phyloP scores from a whole-genome alignment of 139 green algal species.

The Deuterostichococcus epilithicus region DNA sequence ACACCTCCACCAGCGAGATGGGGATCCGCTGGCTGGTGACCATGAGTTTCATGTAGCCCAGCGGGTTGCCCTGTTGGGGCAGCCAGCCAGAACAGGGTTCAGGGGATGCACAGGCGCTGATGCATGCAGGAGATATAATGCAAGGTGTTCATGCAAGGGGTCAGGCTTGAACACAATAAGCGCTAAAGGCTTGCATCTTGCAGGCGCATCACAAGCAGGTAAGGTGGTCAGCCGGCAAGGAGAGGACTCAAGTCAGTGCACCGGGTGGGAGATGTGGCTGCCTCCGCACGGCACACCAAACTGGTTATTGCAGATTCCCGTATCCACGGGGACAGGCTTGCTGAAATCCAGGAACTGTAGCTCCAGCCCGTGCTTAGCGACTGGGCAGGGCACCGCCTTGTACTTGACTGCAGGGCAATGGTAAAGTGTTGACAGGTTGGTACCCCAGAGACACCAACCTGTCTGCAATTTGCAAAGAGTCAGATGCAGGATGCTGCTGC shows the following conservation, averaged over 20 bases:
- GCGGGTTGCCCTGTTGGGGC: background rate
- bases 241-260: too few species aligned
- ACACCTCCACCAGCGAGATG: conserved; percentile 26
- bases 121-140: background rate
- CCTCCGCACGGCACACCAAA: background rate
- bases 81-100: too few species aligned
- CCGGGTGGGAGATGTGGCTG: background rate
- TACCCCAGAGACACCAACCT: too few species aligned
- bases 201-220: too few species aligned
- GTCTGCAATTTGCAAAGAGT: too few species aligned
- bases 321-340: background rate
- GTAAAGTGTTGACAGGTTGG: too few species aligned
- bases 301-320: background rate
- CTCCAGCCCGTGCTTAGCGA: background rate
- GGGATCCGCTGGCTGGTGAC: background rate
- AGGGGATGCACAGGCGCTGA: too few species aligned
- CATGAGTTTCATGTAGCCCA: background rate
- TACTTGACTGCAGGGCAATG: background rate
- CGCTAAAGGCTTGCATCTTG: too few species aligned
- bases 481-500: too few species aligned
- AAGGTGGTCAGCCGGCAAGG: too few species aligned
- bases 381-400: background rate
- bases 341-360: background rate
- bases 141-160: too few species aligned
- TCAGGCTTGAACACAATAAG: too few species aligned